Conservation (phyloP, 306 rosid species). For the Macrotyloma uniflorum region DNA sequence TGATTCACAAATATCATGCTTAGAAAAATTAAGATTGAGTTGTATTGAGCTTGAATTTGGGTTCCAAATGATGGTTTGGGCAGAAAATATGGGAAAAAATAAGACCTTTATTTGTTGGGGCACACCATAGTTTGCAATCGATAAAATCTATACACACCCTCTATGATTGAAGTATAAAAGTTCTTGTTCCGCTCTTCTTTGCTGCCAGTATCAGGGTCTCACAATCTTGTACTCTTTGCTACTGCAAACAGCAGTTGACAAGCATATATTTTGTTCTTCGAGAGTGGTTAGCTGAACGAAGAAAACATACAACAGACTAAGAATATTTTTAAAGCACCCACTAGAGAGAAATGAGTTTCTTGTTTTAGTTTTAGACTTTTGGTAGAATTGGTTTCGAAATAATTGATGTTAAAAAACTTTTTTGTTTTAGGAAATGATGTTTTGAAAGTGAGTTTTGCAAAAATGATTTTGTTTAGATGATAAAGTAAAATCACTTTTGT, state of each 20-base stretch:
- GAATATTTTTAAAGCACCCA: not conserved
- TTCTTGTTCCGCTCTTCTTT: not conserved
- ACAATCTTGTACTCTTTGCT: not conserved
- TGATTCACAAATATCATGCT: not conserved
- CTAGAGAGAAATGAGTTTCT: not conserved
- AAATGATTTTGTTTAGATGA: not conserved
- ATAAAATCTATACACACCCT: not conserved
- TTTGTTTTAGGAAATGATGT: not conserved
- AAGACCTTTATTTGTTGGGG: not conserved
- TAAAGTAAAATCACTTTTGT: not conserved
- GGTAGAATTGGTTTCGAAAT: not conserved
- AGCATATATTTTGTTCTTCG: constrained; percentile 7
- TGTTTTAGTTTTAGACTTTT: not conserved
- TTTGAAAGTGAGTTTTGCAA: not conserved
- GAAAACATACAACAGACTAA: not conserved
- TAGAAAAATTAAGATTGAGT: too few species aligned
- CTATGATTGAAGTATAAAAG: not conserved
- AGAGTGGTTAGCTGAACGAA: constrained; percentile 16
- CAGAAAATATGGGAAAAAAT: not conserved
- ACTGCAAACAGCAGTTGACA: not conserved
- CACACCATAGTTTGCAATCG: not conserved
- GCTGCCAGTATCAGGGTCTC: not conserved
- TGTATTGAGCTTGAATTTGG: not conserved
- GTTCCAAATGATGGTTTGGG: not conserved
- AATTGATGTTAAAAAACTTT: not conserved